Percentiles rank a stretch among this genome's conserved stretches.
These are phyloP conservation scores for Penicillium sp. DNA, from an alignment of 2,329 filamentous ascomycete genomes.

Conservation along the genomic window DNA sequence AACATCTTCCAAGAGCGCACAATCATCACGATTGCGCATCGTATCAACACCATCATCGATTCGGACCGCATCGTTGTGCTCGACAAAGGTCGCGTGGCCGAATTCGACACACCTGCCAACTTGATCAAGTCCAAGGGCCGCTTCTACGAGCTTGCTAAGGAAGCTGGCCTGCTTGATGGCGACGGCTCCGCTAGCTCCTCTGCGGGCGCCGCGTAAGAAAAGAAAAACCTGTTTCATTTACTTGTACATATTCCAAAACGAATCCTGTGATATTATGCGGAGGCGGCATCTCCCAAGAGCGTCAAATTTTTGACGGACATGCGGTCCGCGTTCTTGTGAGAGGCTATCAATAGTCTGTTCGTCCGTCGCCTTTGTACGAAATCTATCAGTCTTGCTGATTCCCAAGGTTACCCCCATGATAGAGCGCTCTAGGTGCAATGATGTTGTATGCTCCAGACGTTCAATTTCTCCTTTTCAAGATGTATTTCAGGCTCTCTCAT, in stretches of 20 bases:
- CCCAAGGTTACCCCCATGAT: too few relatives aligned
- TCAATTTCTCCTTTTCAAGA: too few relatives aligned
- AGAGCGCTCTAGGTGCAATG: too few relatives aligned
- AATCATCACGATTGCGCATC: conserved; percentile 96
- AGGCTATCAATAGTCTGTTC: too few relatives aligned
- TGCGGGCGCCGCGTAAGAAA: conserved; percentile 10
- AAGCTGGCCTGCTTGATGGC: conserved; percentile 66
- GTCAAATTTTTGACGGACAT: too few relatives aligned
- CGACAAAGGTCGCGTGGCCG: conserved; percentile 80
- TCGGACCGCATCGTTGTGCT: conserved; percentile 88
- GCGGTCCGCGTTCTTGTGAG: too few relatives aligned
- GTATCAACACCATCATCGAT: conserved; percentile 93
- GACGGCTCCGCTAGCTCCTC: conserved; percentile 29
- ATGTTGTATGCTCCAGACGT: too few relatives aligned
- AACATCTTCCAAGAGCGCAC: conserved; percentile 79
- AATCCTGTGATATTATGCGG: not conserved
- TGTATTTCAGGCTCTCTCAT: too few relatives aligned
- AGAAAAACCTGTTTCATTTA: conserved; percentile 7
- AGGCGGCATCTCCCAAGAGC: too few relatives aligned
- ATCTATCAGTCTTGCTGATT: too few relatives aligned
- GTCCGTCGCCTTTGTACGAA: too few relatives aligned
- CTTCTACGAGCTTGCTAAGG: conserved; percentile 86
- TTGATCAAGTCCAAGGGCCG: conserved; percentile 69
- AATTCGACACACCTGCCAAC: conserved; percentile 81
- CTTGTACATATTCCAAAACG: conserved; percentile 1